Conservation (phyloP, 73 alveolate species). For the Tetrahymena thermophila region DNA sequence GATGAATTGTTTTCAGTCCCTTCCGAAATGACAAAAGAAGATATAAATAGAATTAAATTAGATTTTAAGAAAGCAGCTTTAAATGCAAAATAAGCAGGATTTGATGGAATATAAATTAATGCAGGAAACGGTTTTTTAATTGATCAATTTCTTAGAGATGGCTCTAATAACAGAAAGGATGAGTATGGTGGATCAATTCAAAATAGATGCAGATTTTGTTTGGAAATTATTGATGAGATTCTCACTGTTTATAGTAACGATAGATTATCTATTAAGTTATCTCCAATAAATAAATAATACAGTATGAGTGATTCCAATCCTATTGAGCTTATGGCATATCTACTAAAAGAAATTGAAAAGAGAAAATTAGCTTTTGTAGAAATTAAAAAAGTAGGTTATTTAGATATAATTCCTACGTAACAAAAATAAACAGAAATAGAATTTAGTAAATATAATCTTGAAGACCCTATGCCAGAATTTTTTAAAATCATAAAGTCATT, state of each 20-base stretch:
- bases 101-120: slow-evolving; percentile 85
- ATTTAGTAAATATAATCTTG: background rate
- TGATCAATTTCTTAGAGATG: slow-evolving; percentile 58
- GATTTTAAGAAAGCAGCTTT: slow-evolving; percentile 63
- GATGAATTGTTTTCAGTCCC: slow-evolving; percentile 19
- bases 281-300: slow-evolving; percentile 12
- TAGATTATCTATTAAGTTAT: slow-evolving; percentile 12
- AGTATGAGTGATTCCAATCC: slow-evolving; percentile 33
- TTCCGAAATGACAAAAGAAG: slow-evolving; percentile 43
- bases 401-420: background rate
- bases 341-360: background rate
- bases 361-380: slow-evolving; percentile 20
- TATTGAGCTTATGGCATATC: background rate
- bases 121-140: slow-evolving; percentile 69
- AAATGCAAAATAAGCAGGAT: slow-evolving; percentile 80
- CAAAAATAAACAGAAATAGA: background rate
- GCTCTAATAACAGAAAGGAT: slow-evolving; percentile 72
- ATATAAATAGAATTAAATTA: slow-evolving; percentile 47
- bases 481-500: slow-evolving; percentile 9
- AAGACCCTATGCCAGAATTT: slow-evolving; percentile 7
- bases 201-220: slow-evolving; percentile 64
- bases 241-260: slow-evolving; percentile 8
- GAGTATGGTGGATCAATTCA: slow-evolving; percentile 82
- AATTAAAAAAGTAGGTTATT: background rate
- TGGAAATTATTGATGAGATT: slow-evolving; percentile 50